Percentiles rank a stretch among this genome's conserved stretches.
phyloP scores from a whole-genome alignment of 83 land plant genomes.

The Diphasiastrum complanatum region DNA sequence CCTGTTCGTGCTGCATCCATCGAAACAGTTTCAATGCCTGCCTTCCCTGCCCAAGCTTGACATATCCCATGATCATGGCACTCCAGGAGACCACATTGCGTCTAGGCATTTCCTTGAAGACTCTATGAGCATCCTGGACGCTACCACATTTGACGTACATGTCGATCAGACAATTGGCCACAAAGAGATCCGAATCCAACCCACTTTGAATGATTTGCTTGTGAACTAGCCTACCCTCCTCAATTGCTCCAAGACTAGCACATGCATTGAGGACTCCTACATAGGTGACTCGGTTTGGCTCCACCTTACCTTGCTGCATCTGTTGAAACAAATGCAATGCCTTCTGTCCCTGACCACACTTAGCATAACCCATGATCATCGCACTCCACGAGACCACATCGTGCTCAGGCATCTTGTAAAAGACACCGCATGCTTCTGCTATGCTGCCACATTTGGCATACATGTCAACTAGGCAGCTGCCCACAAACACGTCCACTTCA shows the following conservation, averaged over 20 bases:
- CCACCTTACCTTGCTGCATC: neutral
- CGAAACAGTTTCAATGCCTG: neutral
- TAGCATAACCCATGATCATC: neutral
- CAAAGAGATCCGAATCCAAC: neutral
- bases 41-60: neutral
- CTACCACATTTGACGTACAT: no score
- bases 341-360: neutral
- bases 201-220: neutral
- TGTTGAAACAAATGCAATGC: conserved; percentile 1
- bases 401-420: neutral
- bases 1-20: conserved; percentile 2
- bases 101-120: neutral
- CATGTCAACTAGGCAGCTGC: neutral
- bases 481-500: neutral
- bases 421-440: neutral
- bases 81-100: neutral
- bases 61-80: neutral
- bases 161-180: neutral
- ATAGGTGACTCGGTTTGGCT: conserved; percentile 5
- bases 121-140: no score
- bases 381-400: conserved; percentile 6
- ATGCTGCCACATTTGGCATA: neutral
- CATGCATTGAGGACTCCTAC: neutral
- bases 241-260: neutral
- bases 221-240: neutral